Evolutionary conservation across 2,329 filamentous ascomycete genomes (phyloP), one percentile per base, ranked within the genome.

Genomic region (Beauveria sp.): DNA sequence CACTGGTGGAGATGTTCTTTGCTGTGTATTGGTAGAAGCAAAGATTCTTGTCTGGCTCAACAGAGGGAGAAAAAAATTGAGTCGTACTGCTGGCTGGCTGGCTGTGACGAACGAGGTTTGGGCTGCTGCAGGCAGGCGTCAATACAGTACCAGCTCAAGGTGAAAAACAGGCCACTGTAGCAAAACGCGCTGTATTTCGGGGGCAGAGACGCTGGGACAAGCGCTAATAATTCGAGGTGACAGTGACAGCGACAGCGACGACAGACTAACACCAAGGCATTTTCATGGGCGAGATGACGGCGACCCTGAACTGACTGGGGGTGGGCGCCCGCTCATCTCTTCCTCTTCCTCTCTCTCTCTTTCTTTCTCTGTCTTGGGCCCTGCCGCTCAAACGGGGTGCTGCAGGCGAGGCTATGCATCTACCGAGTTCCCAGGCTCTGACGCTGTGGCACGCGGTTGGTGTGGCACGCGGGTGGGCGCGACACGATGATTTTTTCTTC

Each of bases 261-360:
- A 14, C 12, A 38, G 45, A 48, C 45, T 48, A 48, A 48, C 45
- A 48, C 45, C 22, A 38, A 24, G 9, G 20, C 45, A 26, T 22
- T 48, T 48, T 14, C 43, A 48, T 20, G 26, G 54, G 38, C 20
- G 43, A 57, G 54, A 57, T 48, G 54, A 58, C 28, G 43, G 51
- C n/a, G 54, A 57, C 54, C n/a, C 38, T 16, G 16, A n/a, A 22
- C 56, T 51, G 56, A 51, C 56, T 59, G 34, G 56, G 51, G 54
- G 34, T 42, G 46, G 55, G 55, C 43, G 28, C 43, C 54, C 42
- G 42, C 53, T 43, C 53, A 56, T 54, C 34, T 43, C 38, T 26
- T 8, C 26, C 51, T 14, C 51, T 26, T 18, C 14, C 22, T 50
- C 22, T 34, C 16, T 20, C 16, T 31, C 18, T 22, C n/a, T 40